Evolutionary conservation across 805 yeast species (phyloP), one percentile per base, ranked within the genome.

Genomic region (Tetrapisispora phaffii): DNA sequence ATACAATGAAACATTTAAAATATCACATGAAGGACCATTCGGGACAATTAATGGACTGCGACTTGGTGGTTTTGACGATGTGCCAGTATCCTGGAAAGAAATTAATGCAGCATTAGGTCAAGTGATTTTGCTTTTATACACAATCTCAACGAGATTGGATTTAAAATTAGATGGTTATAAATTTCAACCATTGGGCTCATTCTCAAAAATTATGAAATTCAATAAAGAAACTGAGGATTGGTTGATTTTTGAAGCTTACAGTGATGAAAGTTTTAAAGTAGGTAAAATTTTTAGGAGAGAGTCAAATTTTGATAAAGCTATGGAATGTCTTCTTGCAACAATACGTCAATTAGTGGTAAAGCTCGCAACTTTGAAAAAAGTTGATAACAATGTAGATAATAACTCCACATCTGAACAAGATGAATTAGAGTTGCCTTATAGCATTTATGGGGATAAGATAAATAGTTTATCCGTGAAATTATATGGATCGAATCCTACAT

Each of bases 31-130:
- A 49, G 93, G 90, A 5, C 76, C 77, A 29, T 86, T 85, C 65
- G 96, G 94, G 0, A 82, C 93, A 1, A 90, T 89, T 28, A 89
- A 89, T 63, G 90, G 89, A 0, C 70, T 86, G 22, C 66, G 96
- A 46, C 60, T 90, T n/a, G 97, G 97, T 0, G 70, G 79, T 13
- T 61, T 77, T 40, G 77, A 75, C 34, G 74, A 71, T 7, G 63
- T 68, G 44, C 75, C 72, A 48, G 85, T 89, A 0, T 82, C 94
- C 1, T 87, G 95, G 95, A 77, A 85, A 44, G 97, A 89, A 55
- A 81, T 87, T 36, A 89, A 88, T 58, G 93, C 94, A 1, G 96
- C 95, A 0, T 65, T 89, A 54, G 97, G 97, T 0, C 96, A 89
- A 52, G 67, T 89, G 2, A 75, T 85, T 2, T 65, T 87, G 12